Evolutionary conservation across 352 stramenopile genomes (phyloP), one percentile per base, ranked within the genome.

Genomic region (Phytophthora sansomeana): DNA sequence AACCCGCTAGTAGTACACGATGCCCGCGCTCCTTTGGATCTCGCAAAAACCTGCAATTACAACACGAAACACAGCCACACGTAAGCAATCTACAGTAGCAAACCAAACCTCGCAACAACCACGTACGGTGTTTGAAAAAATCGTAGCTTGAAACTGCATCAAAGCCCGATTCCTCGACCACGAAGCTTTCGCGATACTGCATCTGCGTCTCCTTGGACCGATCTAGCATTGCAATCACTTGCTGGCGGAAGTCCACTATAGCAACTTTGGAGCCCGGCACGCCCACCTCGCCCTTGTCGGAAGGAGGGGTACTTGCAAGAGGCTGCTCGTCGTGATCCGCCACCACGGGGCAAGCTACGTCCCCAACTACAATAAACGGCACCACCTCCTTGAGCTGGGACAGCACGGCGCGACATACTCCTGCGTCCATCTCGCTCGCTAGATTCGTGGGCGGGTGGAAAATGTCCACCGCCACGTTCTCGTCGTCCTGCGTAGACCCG

Each of bases 51-150:
- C 68, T 76, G 26, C 32, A 57, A 28, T 28, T 65, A 0, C 33
- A 24, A 55, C 11, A 39, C 4, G 4, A 13, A 49, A 51, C 17
- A 53, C 3, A 50, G 35, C 9, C 26, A 48, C 33, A 17, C 1
- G 17, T 51, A 44, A 64, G 36, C 16, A 13, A 44, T 47, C 29
- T 19, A 16, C 6, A 44, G 6, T 26, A 36, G n/a, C 1, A 17
- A 54, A 30, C 8, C 26, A 30, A 11, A 26, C 6, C 28, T 52
- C 14, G 9, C 38, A 30, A 19, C 14, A 51, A 57, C 41, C 19
- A 88, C 82, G 44, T 85, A 90, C 80, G 83, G 52, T 56, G 73
- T 47, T 92, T 92, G 75, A 92, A 80, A 58, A 91, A 90, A 62
- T 87, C 77, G 58, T 89, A 89, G 48, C 74, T 76, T 16, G 62